Base-by-base conservation (phyloP, 78 protist species). In the Isochrysis galbana region DNA sequence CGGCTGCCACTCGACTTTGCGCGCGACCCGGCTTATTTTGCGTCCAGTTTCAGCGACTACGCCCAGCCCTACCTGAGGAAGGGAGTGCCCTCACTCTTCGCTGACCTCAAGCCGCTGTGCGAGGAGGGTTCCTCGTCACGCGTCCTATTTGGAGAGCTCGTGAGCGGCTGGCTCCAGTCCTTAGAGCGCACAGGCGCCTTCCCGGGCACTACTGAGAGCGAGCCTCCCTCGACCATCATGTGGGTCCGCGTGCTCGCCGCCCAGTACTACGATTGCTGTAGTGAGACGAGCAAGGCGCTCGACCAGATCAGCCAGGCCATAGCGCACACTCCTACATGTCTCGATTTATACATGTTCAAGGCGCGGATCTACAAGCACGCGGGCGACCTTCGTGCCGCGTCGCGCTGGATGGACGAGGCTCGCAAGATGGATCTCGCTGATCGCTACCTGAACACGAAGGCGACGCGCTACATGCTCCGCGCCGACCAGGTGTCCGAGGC, bases 381-480 rank as follows among this genome's bases (percentile, higher is more conserved):
- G 22, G 98, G 98, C 61, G 95, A 95, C 55, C 14, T 91, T 14
- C n/a, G 26, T 19, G 48, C 23, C 1, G 99, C 99, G 14, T 82
- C 94, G 1, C 92, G 78, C 69, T 38, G n/a, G 23, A 70, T 92
- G 67, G 94, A 97, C 51, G 19, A 3, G 3, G 98, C 98, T 7
- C 94, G 98, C 32, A 67, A 83, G 38, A 72, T 97, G 67, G 99
- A 98, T 95, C 83, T 96, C 41, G 98, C 98, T 0, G 99, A 98
- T 90, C 93, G 99, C 21, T 97, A 91, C 90, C 78, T 97, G 91
- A 98, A 97, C 96, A 91, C 97, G 5, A 93, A 95, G 89, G 61
- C 61, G 61, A 95, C 90, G 36, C 90, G 92, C 87, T 96, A 95
- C 86, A 86, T 94, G 36, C 77, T 97, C 2, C 86, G 95, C n/a